Evolutionary conservation across 176 grass and related monocot species (phyloP), one percentile per base, ranked within the genome.

Genomic region (Triticum timopheevii): DNA sequence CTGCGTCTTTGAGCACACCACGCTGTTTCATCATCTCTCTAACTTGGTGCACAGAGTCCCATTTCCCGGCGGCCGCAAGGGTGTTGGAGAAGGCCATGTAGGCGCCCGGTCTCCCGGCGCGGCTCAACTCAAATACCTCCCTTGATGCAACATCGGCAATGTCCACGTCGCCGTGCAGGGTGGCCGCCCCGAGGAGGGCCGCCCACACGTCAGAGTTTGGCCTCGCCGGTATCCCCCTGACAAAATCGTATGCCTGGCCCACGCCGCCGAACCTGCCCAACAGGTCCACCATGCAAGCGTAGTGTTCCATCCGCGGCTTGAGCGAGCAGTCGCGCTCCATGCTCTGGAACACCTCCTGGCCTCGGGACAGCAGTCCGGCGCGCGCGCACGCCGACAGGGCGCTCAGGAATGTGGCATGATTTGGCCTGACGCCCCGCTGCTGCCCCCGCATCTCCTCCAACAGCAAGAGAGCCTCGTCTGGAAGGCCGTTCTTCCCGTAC

Each of bases 41-140:
- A 68, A 95, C 90, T 13, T 80, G 30, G 65, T 67, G 80, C 42
- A 92, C 96, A 5, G 88, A 75, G 47, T 94, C 89, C 96, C 96
- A 98, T 81, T 95, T 87, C 11, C 88, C 90, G 1, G 86, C 90
- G 3, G 90, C 92, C 0, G 93, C 96, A 10, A 98, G 92, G 50
- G 87, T 92, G 87, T 98, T 95, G 4, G 93, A 98, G 80, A 98
- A 89, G 10, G 93, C 93, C 90, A 94, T 92, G 82, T 98, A 95
- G 30, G 93, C 88, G 10, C 93, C 96, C 2, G 96, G 88, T 1
- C 92, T 94, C 25, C 87, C 74, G 45, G 79, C 47, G 39, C 45
- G 86, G 79, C 84, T 94, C 76, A 94, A 69, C 86, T 93, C 54
- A 8, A 96, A 91, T 8, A 96, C 92, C 80, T 98, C 90, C 56